Conservation (phyloP, 148 eudicot species). For the Persicaria maculosa region DNA sequence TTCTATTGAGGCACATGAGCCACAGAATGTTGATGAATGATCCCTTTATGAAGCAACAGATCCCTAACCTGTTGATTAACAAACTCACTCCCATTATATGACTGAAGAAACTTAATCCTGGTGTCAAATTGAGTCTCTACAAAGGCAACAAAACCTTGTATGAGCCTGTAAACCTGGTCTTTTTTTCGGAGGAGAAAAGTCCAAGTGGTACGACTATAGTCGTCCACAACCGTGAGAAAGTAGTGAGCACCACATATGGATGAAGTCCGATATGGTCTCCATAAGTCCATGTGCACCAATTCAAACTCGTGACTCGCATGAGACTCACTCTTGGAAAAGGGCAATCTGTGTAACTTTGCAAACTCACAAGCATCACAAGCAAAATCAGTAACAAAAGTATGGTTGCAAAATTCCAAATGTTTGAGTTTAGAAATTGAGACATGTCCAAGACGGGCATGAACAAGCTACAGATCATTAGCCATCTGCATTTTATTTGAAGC, state of each 20-base stretch:
- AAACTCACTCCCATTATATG: no score
- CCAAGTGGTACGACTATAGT: not conserved
- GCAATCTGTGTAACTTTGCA: not conserved
- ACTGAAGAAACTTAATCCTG: no score
- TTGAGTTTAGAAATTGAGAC: not conserved
- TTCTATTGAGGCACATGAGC: no score
- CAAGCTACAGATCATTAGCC: not conserved
- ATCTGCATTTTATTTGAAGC: not conserved
- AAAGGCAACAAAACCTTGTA: no score
- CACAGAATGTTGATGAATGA: no score
- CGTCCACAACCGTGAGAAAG: not conserved
- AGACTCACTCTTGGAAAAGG: not conserved
- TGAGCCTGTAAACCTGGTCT: no score
- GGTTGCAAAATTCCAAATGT: not conserved
- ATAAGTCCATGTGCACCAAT: not conserved
- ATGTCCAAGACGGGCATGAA: not conserved
- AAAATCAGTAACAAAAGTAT: not conserved
- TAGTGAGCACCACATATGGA: not conserved
- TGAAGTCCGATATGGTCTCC: not conserved
- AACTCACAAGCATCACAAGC: not conserved
- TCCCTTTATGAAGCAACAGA: no score
- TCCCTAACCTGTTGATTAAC: no score
- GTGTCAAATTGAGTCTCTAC: no score
- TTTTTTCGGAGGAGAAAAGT: no score
- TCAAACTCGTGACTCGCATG: not conserved